Evolutionary conservation across 2,329 filamentous ascomycete species (phyloP).

Genomic region (Pyrenophora tritici-repentis): DNA sequence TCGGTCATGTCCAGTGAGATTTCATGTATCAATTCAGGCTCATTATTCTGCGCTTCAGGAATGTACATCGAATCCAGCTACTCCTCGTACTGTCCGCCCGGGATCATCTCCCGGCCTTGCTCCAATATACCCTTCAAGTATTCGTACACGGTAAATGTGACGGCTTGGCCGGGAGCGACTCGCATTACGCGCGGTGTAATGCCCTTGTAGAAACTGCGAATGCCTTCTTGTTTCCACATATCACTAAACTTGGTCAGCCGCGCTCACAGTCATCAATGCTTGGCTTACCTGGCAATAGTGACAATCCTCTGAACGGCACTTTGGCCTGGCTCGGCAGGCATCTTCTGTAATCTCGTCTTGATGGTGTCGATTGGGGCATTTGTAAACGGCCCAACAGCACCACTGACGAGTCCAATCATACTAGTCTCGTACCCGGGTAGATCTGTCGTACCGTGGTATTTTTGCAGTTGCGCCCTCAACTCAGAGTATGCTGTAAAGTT

Average conservation of each 20-base stretch:
- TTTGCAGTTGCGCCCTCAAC: constrained; percentile 79
- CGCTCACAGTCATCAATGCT: neutral
- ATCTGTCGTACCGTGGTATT: constrained; percentile 71
- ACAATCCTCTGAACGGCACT: constrained; percentile 79
- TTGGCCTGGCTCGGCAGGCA: constrained; percentile 78
- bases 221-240: constrained; percentile 79
- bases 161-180: constrained; percentile 91
- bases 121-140: constrained; percentile 57
- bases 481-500: constrained; percentile 99
- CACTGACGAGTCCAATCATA: constrained; percentile 84
- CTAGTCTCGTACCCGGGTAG: constrained; percentile 91
- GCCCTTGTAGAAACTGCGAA: constrained; percentile 97
- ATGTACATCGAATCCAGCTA: constrained; percentile 31
- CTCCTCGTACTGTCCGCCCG: constrained; percentile 57
- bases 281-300: constrained; percentile 65
- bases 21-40: neutral
- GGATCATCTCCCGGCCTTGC: constrained; percentile 53
- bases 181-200: constrained; percentile 98
- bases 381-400: constrained; percentile 92
- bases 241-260: constrained; percentile 37
- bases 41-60: neutral
- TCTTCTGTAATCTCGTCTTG: constrained; percentile 95
- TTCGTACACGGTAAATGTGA: constrained; percentile 67
- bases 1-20: neutral
- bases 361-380: constrained; percentile 99